Conservation (phyloP, 1,284 basidiomycete species). For the Rhodotorula glutinis region DNA sequence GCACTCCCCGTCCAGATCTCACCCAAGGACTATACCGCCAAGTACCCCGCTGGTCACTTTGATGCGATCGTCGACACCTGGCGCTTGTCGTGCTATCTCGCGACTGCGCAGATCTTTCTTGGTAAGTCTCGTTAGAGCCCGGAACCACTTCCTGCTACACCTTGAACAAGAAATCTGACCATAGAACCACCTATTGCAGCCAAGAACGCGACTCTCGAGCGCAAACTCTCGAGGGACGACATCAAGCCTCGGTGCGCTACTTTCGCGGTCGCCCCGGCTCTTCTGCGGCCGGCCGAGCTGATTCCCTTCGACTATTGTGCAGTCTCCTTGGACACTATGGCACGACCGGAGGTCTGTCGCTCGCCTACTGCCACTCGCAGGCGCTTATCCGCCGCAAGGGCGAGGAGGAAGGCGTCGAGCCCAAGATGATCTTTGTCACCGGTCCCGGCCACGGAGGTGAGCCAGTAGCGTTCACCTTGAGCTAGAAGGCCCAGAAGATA, state of each 20-base stretch:
- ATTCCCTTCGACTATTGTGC: background rate
- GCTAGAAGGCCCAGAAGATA: no score
- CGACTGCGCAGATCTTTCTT: slow-evolving; percentile 64
- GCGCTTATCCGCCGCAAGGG: slow-evolving; percentile 57
- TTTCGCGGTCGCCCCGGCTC: background rate
- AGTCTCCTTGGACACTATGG: slow-evolving; percentile 61
- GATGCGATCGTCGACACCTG: slow-evolving; percentile 51
- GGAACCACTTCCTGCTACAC: background rate
- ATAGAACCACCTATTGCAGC: slow-evolving; percentile 29
- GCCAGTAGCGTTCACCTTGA: no score
- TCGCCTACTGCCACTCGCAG: slow-evolving; percentile 77
- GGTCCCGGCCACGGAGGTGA: slow-evolving; percentile 44
- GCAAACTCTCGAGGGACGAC: slow-evolving; percentile 42
- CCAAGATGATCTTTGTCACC: slow-evolving; percentile 41
- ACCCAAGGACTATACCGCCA: slow-evolving; percentile 35
- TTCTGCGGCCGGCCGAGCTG: background rate
- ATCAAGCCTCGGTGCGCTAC: slow-evolving; percentile 38
- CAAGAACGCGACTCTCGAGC: slow-evolving; percentile 59
- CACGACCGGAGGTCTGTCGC: slow-evolving; percentile 64
- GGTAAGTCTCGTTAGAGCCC: slow-evolving; percentile 37
- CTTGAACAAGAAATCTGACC: background rate
- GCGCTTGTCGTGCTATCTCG: slow-evolving; percentile 46
- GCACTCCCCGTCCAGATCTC: slow-evolving; percentile 51
- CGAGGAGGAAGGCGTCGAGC: slow-evolving; percentile 37
- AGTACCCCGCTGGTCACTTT: slow-evolving; percentile 45